Conservation (phyloP, 2,329 filamentous ascomycete species). For the Berkeleyomyces rouxiae region DNA sequence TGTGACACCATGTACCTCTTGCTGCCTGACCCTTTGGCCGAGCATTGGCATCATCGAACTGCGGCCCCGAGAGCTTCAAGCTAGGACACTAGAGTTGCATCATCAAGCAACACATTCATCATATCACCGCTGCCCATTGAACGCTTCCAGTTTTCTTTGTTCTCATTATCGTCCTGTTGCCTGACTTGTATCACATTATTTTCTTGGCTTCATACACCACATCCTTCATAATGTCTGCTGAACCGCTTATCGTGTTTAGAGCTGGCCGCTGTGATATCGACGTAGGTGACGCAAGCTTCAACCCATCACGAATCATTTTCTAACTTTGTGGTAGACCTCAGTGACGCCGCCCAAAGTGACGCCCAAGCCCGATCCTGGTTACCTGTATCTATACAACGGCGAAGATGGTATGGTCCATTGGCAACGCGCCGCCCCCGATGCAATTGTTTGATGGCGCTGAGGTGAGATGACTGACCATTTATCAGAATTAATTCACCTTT, state of each 20-base stretch:
- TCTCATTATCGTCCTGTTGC: neutral
- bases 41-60: neutral
- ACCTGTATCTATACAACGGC: conserved; percentile 68
- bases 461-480: conserved; percentile 6
- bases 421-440: neutral
- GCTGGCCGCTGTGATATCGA: conserved; percentile 76
- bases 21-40: conserved; percentile 5
- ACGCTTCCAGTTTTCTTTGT: neutral
- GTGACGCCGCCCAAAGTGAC: conserved; percentile 54
- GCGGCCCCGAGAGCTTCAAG: conserved; percentile 2
- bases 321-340: conserved; percentile 8
- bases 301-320: neutral
- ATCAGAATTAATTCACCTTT: conserved; percentile 79
- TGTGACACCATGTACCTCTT: conserved; percentile 3
- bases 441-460: neutral
- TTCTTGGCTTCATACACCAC: neutral
- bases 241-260: conserved; percentile 89
- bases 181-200: neutral
- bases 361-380: conserved; percentile 57
- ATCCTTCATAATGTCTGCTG: conserved; percentile 51
- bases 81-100: neutral
- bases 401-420: conserved; percentile 52
- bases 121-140: neutral
- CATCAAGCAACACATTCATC: neutral
- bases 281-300: conserved; percentile 32